phyloP scores from a whole-genome alignment of 768 basidiomycete species.

The Solioccasus polychromus region DNA sequence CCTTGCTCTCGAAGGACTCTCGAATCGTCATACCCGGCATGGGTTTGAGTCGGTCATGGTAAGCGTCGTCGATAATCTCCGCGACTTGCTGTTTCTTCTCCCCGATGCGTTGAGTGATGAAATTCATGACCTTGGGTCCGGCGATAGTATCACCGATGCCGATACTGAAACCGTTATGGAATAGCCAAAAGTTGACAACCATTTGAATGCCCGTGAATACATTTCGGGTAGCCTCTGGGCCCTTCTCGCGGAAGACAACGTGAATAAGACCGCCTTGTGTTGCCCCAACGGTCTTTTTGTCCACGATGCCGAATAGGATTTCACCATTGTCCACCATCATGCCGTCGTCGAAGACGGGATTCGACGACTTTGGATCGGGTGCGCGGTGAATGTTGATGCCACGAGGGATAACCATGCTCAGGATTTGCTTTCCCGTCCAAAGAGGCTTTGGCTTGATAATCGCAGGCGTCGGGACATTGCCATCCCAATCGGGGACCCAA shows the following conservation, averaged over 20 bases:
- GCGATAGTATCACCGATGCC: constrained; percentile 99
- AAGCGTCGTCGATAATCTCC: constrained; percentile 76
- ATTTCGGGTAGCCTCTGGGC: constrained; percentile 83
- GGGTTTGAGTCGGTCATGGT: constrained; percentile 83
- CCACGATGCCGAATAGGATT: constrained; percentile 90
- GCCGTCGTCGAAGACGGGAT: constrained; percentile 89
- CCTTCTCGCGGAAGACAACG: constrained; percentile 96
- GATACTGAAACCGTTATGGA: constrained; percentile 98
- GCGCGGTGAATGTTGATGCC: constrained; percentile 91
- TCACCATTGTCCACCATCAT: constrained; percentile 97
- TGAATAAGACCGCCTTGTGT: constrained; percentile 93
- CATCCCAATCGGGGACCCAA: constrained; percentile 99
- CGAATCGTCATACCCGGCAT: constrained; percentile 98
- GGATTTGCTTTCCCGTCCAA: constrained; percentile 97
- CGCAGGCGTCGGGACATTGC: constrained; percentile 84
- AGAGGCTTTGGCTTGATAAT: constrained; percentile 96
- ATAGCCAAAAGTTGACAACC: constrained; percentile 97
- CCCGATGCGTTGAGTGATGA: constrained; percentile 79
- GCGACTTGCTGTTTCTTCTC: constrained; percentile 80
- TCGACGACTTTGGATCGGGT: constrained; percentile 73
- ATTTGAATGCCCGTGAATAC: constrained; percentile 93
- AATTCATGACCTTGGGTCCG: constrained; percentile 81
- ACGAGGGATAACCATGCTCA: constrained; percentile 87
- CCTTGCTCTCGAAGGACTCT: constrained; percentile 93
- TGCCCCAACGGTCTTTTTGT: constrained; percentile 99